phyloP scores from a whole-genome alignment of 2,329 filamentous ascomycete genomes.

The Teratosphaeriaceae sp. region DNA sequence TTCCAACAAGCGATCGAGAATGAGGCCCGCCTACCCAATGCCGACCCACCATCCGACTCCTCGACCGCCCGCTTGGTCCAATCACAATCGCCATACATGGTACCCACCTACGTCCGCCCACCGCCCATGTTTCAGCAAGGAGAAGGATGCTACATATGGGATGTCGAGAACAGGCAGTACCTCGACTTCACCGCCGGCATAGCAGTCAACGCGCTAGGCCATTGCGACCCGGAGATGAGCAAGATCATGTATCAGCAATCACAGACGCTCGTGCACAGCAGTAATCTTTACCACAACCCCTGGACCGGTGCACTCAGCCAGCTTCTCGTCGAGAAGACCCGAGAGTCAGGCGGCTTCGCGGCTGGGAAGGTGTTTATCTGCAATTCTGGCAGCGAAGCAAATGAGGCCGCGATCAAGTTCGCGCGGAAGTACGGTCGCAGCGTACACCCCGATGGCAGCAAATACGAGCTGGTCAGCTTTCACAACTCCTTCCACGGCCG shows the following conservation, averaged over 20 bases:
- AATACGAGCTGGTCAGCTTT: conserved; percentile 86
- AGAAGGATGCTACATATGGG: conserved; percentile 81
- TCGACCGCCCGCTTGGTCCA: conserved; percentile 67
- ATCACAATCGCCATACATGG: conserved; percentile 80
- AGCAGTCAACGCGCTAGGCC: conserved; percentile 87
- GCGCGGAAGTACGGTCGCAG: conserved; percentile 80
- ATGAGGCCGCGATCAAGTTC: conserved; percentile 97
- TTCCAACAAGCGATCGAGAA: conserved; percentile 40
- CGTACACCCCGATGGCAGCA: conserved; percentile 37
- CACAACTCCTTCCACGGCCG: conserved; percentile 89
- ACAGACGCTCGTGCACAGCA: conserved; percentile 77
- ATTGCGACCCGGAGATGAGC: conserved; percentile 74
- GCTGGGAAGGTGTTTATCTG: conserved; percentile 81
- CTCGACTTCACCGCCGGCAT: conserved; percentile 95
- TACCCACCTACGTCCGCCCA: conserved; percentile 88
- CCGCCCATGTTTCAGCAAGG: conserved; percentile 85
- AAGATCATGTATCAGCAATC: conserved; percentile 62
- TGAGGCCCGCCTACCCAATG: conserved; percentile 52
- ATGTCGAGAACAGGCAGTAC: conserved; percentile 81
- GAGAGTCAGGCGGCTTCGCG: conserved; percentile 73
- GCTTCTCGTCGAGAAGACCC: conserved; percentile 74
- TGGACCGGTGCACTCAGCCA: conserved; percentile 90
- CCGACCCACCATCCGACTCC: conserved; percentile 68
- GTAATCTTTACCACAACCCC: conserved; percentile 94
- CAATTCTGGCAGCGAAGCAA: conserved; percentile 95